Evolutionary conservation across 768 basidiomycete species (phyloP).

Genomic region (Lactarius akahatsu): DNA sequence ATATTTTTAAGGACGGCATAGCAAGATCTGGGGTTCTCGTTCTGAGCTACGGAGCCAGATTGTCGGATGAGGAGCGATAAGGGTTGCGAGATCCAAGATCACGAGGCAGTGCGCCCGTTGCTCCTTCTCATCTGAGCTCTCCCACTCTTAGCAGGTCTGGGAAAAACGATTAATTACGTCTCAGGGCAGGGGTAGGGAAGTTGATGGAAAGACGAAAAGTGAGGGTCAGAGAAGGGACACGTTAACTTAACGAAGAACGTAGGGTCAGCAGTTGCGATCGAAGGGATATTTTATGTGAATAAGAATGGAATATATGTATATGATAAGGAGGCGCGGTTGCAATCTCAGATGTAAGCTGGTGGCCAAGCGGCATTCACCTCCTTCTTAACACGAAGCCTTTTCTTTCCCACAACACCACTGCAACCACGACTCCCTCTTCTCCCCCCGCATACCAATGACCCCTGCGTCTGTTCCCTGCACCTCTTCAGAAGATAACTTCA

Average conservation of each 20-base stretch:
- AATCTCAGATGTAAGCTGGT: constrained; percentile 22
- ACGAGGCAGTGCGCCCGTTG: constrained; percentile 23
- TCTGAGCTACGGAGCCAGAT: constrained; percentile 14
- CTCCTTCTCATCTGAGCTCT: not conserved
- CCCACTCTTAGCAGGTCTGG: constrained; percentile 8
- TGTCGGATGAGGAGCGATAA: constrained; percentile 22
- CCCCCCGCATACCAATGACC: constrained; percentile 16
- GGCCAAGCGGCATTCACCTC: constrained; percentile 8
- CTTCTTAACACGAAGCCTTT: constrained; percentile 7
- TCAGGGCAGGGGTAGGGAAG: constrained; percentile 16
- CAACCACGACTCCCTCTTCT: not conserved
- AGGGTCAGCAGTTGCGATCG: constrained; percentile 22
- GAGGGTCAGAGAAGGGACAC: constrained; percentile 15
- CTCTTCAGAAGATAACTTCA: constrained; percentile 17
- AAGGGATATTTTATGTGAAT: constrained; percentile 2
- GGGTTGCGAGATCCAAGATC: constrained; percentile 23
- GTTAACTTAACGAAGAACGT: constrained; percentile 4
- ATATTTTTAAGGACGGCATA: not conserved
- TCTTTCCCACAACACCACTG: constrained; percentile 18
- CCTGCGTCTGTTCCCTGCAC: constrained; percentile 2
- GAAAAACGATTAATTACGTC: constrained; percentile 21
- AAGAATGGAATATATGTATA: constrained; percentile 8
- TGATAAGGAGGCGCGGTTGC: constrained; percentile 21
- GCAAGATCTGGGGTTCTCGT: constrained; percentile 23
- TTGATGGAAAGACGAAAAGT: not conserved